Evolutionary conservation across 129 eudicot species (phyloP).

Genomic region (carrot (Daucus carota)): DH1_v3.0 NC_030384.2:46268001-46268500

Average conservation of each 20-base stretch:
- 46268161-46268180: conserved; percentile 65
- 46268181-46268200: conserved; percentile 44
- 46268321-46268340: not conserved
- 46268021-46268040: not conserved
- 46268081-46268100: not conserved
- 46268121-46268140: conserved; percentile 38
- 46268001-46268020: not conserved
- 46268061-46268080: not conserved
- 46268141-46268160: conserved; percentile 34
- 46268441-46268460: conserved; percentile 11
- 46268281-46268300: no score
- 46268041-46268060: not conserved
- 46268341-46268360: conserved; percentile 1
- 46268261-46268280: no score
- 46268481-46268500: not conserved
- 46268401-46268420: conserved; percentile 68
- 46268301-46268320: no score
- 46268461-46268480: not conserved
- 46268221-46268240: not conserved
- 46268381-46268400: conserved; percentile 41
- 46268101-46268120: not conserved
- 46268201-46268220: conserved; percentile 37
- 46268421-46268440: conserved; percentile 69
- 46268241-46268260: not conserved
- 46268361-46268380: not conserved